These are phyloP conservation scores for Reticulascus tulasneorum DNA, from an alignment of 2,329 filamentous ascomycete genomes.

Conservation along the genomic window DNA sequence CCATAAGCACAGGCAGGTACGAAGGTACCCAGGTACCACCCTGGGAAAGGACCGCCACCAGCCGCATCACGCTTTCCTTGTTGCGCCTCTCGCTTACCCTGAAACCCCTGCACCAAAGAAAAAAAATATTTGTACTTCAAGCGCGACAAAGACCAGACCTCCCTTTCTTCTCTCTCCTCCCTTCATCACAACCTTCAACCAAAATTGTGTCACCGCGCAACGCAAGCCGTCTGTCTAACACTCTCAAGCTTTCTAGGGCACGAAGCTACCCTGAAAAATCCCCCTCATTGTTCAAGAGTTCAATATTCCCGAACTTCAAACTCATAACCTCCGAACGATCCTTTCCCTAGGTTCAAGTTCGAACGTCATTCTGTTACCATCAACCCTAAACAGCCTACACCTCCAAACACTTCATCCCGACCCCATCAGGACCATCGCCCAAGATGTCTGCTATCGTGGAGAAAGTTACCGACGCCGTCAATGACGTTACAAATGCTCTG, in stretches of 20 bases:
- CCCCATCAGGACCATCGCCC: slow-evolving; percentile 36
- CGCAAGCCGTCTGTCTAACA: slow-evolving; percentile 42
- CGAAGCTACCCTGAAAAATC: slow-evolving; percentile 77
- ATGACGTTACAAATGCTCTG: slow-evolving; percentile 71
- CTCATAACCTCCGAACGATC: slow-evolving; percentile 39
- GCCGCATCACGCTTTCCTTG: neutral
- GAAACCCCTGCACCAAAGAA: slow-evolving; percentile 12
- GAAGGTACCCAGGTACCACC: slow-evolving; percentile 2
- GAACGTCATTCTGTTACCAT: slow-evolving; percentile 43
- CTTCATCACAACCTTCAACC: slow-evolving; percentile 40
- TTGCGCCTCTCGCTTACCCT: slow-evolving; percentile 14
- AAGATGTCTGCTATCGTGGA: slow-evolving; percentile 84
- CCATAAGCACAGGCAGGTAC: too few relatives aligned
- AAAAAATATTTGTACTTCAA: slow-evolving; percentile 36
- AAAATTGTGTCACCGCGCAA: slow-evolving; percentile 45
- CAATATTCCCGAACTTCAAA: slow-evolving; percentile 42
- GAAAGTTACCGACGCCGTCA: slow-evolving; percentile 65
- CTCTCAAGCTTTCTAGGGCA: slow-evolving; percentile 66
- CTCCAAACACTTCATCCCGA: slow-evolving; percentile 27
- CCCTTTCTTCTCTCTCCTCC: slow-evolving; percentile 26
- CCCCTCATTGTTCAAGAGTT: slow-evolving; percentile 73
- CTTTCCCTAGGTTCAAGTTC: slow-evolving; percentile 30
- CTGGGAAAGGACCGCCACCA: neutral
- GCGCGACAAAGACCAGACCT: slow-evolving; percentile 20
- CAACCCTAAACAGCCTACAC: slow-evolving; percentile 35